Evolutionary conservation across 129 eudicot species (phyloP), one percentile per base, ranked within the genome.

Genomic region (Arctium lappa): DNA sequence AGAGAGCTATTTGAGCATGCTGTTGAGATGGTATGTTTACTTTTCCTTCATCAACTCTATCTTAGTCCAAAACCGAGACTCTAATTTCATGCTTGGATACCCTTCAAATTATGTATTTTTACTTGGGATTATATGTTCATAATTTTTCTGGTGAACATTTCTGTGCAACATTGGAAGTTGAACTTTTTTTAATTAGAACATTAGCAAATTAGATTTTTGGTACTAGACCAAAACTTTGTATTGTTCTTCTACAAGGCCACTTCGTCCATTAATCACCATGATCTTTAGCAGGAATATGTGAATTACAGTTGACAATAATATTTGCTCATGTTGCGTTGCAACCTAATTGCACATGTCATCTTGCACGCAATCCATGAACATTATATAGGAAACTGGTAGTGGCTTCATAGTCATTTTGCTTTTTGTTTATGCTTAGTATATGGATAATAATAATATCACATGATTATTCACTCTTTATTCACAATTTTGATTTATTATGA

Each of bases 1-100:
- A 88, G 98, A 69, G 99, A 95, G 79, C 82, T 95, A 46, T 95
- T 90, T 84, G 97, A 93, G 82, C 92, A 90, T 83, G 99, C 99
- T 75, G 91, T 95, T 77, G 95, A 95, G 86, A 82, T 85, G 98
- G 99, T 95, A 90, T 37, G 82, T 2, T 50, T 78, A 34, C 63
- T 56, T 40, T 36, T 79, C 12, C 40, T 71, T 15, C 42, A 3
- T 29, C 32, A 12, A 27, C 9, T 71, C 22, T 13, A 18, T n/a
- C 31, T 6, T 22, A 62, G 69, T 18, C 10, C 69, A 62, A 50
- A 62, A 62, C 12, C 36, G 30, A 27, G n/a, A 56, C 18, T 13
- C 31, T 75, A 6, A 10, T 82, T 39, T 82, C 80, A 29, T 53
- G 18, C 40, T 77, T 63, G 5, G 10, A 0, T 78, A 73, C 39